These are phyloP conservation scores for Hirschioporus abietinus DNA, from an alignment of 768 basidiomycete genomes.

Conservation along the genomic window DNA sequence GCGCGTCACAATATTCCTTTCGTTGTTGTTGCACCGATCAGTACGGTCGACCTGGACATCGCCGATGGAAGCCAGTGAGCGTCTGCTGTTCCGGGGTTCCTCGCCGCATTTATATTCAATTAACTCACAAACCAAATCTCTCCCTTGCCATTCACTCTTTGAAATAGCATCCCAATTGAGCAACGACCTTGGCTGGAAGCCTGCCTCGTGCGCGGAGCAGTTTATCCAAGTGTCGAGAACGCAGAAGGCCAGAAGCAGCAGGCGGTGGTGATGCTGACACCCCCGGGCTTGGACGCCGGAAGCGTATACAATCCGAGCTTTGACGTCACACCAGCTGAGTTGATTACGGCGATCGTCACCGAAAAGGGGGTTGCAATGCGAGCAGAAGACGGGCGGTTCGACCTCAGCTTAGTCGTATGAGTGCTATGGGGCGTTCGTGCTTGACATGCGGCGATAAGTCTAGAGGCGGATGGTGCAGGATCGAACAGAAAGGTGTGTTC, in stretches of 20 bases:
- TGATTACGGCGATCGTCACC: constrained; percentile 93
- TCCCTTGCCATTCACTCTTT: too few relatives aligned
- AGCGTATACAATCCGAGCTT: constrained; percentile 91
- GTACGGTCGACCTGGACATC: constrained; percentile 83
- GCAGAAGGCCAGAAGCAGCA: constrained; percentile 48
- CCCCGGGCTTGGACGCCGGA: constrained; percentile 43
- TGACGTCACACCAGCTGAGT: constrained; percentile 90
- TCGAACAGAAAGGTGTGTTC: neutral
- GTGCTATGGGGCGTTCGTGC: too few relatives aligned
- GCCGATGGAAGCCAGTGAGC: constrained; percentile 57
- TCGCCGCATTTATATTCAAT: constrained; percentile 5
- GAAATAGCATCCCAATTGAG: constrained; percentile 79
- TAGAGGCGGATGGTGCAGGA: constrained; percentile 1
- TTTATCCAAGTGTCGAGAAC: constrained; percentile 47
- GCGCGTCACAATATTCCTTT: constrained; percentile 85
- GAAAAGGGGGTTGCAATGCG: constrained; percentile 85
- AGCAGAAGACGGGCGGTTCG: neutral
- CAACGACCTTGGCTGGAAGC: constrained; percentile 86
- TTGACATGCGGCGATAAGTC: neutral
- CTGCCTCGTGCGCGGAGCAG: constrained; percentile 77
- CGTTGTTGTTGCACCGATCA: constrained; percentile 89
- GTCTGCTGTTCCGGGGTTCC: constrained; percentile 6
- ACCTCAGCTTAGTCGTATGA: neutral
- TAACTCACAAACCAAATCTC: constrained; percentile 11
- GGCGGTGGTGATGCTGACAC: constrained; percentile 81